Evolutionary conservation across 257 asterid species (phyloP).

Genomic region (Penstemon davidsonii): DNA sequence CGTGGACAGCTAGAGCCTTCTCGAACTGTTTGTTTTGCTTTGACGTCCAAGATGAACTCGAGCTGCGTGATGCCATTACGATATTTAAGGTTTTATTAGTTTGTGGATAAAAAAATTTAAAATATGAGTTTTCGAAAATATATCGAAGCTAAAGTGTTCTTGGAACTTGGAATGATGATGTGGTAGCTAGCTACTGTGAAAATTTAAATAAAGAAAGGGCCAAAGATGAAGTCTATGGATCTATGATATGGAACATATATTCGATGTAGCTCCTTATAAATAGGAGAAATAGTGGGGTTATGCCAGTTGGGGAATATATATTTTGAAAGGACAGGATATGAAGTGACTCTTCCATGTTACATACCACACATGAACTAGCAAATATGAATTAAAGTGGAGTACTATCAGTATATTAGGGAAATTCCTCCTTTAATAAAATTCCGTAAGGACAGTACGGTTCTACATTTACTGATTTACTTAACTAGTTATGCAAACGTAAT

Average conservation of each 20-base stretch:
- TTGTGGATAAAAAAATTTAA: background rate
- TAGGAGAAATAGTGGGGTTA: slow-evolving; percentile 46
- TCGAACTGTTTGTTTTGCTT: slow-evolving; percentile 66
- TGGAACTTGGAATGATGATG: background rate
- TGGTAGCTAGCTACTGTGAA: background rate
- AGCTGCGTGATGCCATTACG: slow-evolving; percentile 44
- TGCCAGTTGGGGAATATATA: slow-evolving; percentile 52
- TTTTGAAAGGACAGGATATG: slow-evolving; percentile 41
- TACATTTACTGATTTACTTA: slow-evolving; percentile 15
- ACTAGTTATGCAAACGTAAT: slow-evolving; percentile 7
- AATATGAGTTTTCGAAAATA: background rate
- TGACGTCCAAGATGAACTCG: slow-evolving; percentile 55
- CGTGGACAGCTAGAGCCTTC: slow-evolving; percentile 62
- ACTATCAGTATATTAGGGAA: slow-evolving; percentile 29
- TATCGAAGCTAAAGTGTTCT: slow-evolving; percentile 8
- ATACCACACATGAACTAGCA: slow-evolving; percentile 47
- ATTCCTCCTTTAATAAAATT: slow-evolving; percentile 22
- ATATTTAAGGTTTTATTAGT: background rate
- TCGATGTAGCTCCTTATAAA: slow-evolving; percentile 39
- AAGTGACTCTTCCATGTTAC: slow-evolving; percentile 50
- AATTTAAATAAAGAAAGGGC: slow-evolving; percentile 18
- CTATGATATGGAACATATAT: slow-evolving; percentile 28
- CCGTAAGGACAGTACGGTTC: background rate
- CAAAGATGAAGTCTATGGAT: slow-evolving; percentile 21
- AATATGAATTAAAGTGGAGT: slow-evolving; percentile 20